Conservation (phyloP, 2,329 filamentous ascomycete species). For the Pseudogymnoascus sp. region DNA sequence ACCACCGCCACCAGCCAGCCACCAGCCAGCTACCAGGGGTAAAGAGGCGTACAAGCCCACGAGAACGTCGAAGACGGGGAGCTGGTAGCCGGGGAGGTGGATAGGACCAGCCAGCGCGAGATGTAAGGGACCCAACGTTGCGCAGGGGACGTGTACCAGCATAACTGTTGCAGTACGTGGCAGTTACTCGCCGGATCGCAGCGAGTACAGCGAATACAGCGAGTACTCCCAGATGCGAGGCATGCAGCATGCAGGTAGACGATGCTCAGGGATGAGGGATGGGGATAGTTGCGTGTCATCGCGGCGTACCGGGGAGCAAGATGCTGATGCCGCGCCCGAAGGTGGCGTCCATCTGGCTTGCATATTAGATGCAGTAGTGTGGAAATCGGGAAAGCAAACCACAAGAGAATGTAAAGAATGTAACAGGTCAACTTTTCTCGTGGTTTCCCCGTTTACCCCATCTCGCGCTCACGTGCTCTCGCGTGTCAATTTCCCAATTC, state of each 20-base stretch:
- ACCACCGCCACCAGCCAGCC: not conserved
- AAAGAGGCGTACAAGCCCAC: not conserved
- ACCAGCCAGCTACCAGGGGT: not conserved
- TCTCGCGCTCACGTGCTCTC: not conserved
- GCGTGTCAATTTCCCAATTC: not conserved
- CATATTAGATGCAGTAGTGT: not conserved
- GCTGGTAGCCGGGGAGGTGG: not conserved
- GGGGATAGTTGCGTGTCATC: not conserved
- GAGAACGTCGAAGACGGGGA: not conserved
- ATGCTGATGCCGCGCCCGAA: not conserved
- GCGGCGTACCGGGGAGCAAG: not conserved
- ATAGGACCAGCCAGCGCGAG: not conserved
- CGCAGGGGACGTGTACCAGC: not conserved
- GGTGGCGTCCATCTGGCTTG: not conserved
- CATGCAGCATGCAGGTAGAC: not conserved
- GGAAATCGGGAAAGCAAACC: not conserved
- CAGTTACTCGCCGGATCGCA: not conserved
- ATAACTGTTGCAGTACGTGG: not conserved
- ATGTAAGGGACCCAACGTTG: conserved; percentile 1
- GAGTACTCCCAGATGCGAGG: not conserved
- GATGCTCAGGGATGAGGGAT: not conserved
- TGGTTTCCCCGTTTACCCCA: not conserved
- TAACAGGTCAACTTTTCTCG: not conserved
- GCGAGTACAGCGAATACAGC: not conserved
- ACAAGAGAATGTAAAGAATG: not conserved